Percentiles rank a stretch among this genome's conserved stretches.
Conservation (phyloP, 345 rosid genomes). For the Hirschfeldia incana region DNA sequence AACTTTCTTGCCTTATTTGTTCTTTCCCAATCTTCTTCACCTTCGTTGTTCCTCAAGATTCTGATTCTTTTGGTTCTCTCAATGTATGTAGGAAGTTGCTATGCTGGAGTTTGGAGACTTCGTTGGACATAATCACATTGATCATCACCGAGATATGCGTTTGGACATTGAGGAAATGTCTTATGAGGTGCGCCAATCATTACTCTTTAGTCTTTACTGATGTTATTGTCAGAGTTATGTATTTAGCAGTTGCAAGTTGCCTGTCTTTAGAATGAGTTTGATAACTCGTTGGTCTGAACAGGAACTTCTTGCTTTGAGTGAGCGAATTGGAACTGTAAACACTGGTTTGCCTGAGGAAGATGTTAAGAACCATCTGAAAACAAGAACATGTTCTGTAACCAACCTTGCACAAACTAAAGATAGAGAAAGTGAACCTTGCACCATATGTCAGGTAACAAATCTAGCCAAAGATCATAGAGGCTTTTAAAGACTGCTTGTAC, state of each 20-base stretch:
- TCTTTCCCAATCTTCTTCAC: neutral
- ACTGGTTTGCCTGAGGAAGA: constrained; percentile 85
- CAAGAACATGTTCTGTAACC: constrained; percentile 51
- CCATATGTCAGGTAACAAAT: constrained; percentile 81
- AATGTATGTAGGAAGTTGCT: constrained; percentile 70
- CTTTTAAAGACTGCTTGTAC: constrained; percentile 6
- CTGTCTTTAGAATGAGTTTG: neutral
- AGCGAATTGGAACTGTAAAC: constrained; percentile 73
- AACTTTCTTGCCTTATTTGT: constrained; percentile 24
- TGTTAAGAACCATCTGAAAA: constrained; percentile 55
- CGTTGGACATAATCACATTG: constrained; percentile 54
- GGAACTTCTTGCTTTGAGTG: constrained; percentile 92
- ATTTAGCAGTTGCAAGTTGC: neutral
- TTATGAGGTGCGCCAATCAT: constrained; percentile 59
- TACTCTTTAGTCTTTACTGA: neutral
- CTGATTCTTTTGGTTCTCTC: constrained; percentile 21
- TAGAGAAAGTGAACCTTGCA: constrained; percentile 72
- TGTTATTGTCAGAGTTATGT: neutral
- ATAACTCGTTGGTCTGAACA: constrained; percentile 30
- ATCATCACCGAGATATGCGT: constrained; percentile 95
- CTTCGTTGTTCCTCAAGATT: neutral
- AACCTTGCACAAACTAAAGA: constrained; percentile 57
- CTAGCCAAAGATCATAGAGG: neutral
- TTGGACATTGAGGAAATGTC: constrained; percentile 93
- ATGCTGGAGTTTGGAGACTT: constrained; percentile 66